These are phyloP conservation scores for Globisporangium abappressorium DNA, from an alignment of 352 stramenopile species.

Conservation along the genomic window DNA sequence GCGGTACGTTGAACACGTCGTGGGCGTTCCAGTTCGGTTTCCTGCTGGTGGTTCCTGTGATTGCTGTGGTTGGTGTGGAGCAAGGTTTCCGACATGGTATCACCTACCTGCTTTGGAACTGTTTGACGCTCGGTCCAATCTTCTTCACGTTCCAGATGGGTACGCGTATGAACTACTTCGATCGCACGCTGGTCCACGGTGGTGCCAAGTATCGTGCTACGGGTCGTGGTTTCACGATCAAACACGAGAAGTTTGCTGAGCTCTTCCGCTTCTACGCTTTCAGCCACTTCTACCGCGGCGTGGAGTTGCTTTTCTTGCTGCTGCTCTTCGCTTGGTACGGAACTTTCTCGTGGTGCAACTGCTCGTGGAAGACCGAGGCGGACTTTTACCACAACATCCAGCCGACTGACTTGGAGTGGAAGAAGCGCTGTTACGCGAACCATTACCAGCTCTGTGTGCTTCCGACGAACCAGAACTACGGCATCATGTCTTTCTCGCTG, in stretches of 20 bases:
- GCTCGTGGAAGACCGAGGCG: slow-evolving; percentile 68
- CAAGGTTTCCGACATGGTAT: slow-evolving; percentile 93
- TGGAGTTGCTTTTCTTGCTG: slow-evolving; percentile 91
- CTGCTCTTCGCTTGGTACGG: slow-evolving; percentile 87
- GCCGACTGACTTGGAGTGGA: slow-evolving; percentile 74
- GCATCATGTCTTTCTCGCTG: slow-evolving; percentile 96
- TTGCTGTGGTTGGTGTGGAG: slow-evolving; percentile 94
- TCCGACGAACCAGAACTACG: slow-evolving; percentile 96
- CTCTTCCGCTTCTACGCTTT: slow-evolving; percentile 97
- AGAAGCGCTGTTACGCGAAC: slow-evolving; percentile 71
- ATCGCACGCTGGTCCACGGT: slow-evolving; percentile 96
- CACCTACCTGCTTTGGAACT: slow-evolving; percentile 92
- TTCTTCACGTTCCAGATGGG: slow-evolving; percentile 99
- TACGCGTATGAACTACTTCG: slow-evolving; percentile 98
- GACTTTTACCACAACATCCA: slow-evolving; percentile 76
- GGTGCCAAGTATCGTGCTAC: slow-evolving; percentile 98
- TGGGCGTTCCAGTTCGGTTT: slow-evolving; percentile 96
- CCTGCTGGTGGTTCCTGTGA: slow-evolving; percentile 95
- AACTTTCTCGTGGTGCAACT: slow-evolving; percentile 93
- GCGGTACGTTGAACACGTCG: slow-evolving; percentile 93
- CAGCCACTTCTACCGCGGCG: slow-evolving; percentile 97
- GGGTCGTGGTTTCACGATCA: slow-evolving; percentile 98
- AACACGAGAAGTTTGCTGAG: slow-evolving; percentile 97
- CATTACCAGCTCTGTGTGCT: slow-evolving; percentile 90
- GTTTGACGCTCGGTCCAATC: slow-evolving; percentile 96